Percentiles rank a stretch among this genome's conserved stretches.
These are phyloP conservation scores for Colletotrichum sp. DNA, from an alignment of 2,329 filamentous ascomycete genomes.

Conservation along the genomic window DNA sequence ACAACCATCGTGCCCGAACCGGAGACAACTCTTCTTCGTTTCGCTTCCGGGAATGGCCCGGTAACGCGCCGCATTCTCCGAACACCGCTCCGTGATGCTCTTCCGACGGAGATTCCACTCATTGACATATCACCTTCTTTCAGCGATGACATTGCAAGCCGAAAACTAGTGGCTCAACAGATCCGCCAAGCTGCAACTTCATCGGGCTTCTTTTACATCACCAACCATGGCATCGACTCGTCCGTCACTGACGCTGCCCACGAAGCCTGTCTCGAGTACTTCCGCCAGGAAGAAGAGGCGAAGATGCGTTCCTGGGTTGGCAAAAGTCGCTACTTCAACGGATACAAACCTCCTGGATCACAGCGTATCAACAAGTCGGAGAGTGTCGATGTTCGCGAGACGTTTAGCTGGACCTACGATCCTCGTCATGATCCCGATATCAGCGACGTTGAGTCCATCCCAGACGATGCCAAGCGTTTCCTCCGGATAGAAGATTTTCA, in stretches of 20 bases:
- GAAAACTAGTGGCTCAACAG: slow-evolving; percentile 41
- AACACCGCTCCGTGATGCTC: slow-evolving; percentile 40
- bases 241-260: slow-evolving; percentile 33
- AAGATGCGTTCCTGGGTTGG: slow-evolving; percentile 43
- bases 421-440: slow-evolving; percentile 55
- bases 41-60: slow-evolving; percentile 41
- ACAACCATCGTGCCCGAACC: neutral
- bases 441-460: slow-evolving; percentile 43
- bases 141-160: slow-evolving; percentile 36
- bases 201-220: slow-evolving; percentile 62
- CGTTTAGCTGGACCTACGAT: slow-evolving; percentile 56
- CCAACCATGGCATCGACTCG: slow-evolving; percentile 50
- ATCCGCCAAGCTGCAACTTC: slow-evolving; percentile 52
- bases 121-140: slow-evolving; percentile 53
- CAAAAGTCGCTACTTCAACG: slow-evolving; percentile 49
- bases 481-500: slow-evolving; percentile 55
- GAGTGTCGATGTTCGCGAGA: slow-evolving; percentile 55
- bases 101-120: slow-evolving; percentile 53
- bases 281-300: slow-evolving; percentile 46
- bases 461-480: slow-evolving; percentile 43
- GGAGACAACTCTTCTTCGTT: slow-evolving; percentile 32
- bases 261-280: slow-evolving; percentile 46
- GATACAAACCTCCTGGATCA: slow-evolving; percentile 46
- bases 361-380: slow-evolving; percentile 55
- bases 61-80: slow-evolving; percentile 38